Base-by-base conservation (phyloP, 75 land plant genomes). In the Sequoiadendron giganteum region DNA sequence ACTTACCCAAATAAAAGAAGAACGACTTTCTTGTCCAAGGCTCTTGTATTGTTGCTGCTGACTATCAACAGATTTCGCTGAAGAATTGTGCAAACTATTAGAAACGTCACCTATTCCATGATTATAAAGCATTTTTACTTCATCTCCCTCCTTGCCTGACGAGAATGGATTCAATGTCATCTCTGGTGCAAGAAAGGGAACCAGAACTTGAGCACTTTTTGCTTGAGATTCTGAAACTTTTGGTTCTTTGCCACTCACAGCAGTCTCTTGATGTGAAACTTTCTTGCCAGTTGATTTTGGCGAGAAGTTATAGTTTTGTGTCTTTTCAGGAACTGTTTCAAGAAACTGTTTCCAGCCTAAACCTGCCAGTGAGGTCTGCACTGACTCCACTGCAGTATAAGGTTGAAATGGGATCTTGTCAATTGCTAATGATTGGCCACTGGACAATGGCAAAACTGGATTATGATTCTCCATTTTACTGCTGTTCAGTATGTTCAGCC, bases 71-170 rank as follows among this genome's bases (percentile, higher is more conserved):
- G 86, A 32, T 34, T 85, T 85, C 19, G 43, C 65, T 0, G 42
- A 85, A 56, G 65, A 15, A 56, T 52, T 36, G 5, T 34, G 86
- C 40, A 38, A 54, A 19, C 86, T 54, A 49, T 34, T 56, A 32
- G 86, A 85, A 85, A 52, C 43, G 36, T 85, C 86, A 6, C 42
- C 65, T 56, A 56, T 54, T 85, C 58, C 65, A 38, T 85, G 42
- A 34, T 87, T 87, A 49, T 85, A 87, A 52, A 49, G 61, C 87
- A 34, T 34, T 49, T 85, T 85, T 36, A n/a, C 88, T 34, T 39
- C 85, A 38, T 77, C 88, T 52, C 54, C 88, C 85, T 83, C 86
- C 45, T 19, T 85, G 54, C 54, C 56, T 49, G 87, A 47, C 0
- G n/a, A 85, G 30, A 38, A 34, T 10, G 55, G 43, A 85, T 34